Percentiles rank a stretch among this genome's conserved stretches.
These are phyloP conservation scores for Rosa multiflora DNA, from an alignment of 306 rosid genomes.

Conservation along the genomic window DNA sequence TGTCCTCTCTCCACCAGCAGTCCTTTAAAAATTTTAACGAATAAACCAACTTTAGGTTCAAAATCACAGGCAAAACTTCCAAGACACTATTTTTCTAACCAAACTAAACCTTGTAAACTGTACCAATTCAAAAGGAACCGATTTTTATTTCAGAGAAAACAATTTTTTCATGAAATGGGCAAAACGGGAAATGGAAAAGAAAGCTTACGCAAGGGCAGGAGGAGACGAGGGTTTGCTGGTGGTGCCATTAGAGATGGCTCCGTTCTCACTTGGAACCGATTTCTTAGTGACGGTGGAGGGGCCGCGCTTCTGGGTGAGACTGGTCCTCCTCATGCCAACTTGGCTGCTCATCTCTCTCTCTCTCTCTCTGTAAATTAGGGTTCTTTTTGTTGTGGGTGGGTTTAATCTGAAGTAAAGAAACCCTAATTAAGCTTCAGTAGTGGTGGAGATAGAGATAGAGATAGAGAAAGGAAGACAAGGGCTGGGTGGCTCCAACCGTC, in stretches of 20 bases:
- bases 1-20: constrained; percentile 73
- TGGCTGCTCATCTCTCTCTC: constrained; percentile 61
- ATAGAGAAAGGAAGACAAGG: neutral
- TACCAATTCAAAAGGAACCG: neutral
- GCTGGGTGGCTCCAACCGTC: constrained; percentile 18
- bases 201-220: constrained; percentile 40
- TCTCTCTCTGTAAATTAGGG: neutral
- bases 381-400: neutral
- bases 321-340: constrained; percentile 46
- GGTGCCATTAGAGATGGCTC: constrained; percentile 38
- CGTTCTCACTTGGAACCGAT: constrained; percentile 38
- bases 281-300: constrained; percentile 53
- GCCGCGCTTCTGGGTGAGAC: constrained; percentile 46
- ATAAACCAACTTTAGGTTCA: neutral
- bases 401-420: neutral
- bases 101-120: neutral
- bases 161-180: neutral
- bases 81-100: neutral
- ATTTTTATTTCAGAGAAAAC: neutral
- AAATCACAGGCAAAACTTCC: neutral
- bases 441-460: neutral
- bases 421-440: constrained; percentile 8
- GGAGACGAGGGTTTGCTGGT: constrained; percentile 67
- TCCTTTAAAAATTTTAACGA: constrained; percentile 26
- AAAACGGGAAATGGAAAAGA: neutral